Evolutionary conservation across 306 rosid genomes (phyloP).

Genomic region (Acacia acuminata): DNA sequence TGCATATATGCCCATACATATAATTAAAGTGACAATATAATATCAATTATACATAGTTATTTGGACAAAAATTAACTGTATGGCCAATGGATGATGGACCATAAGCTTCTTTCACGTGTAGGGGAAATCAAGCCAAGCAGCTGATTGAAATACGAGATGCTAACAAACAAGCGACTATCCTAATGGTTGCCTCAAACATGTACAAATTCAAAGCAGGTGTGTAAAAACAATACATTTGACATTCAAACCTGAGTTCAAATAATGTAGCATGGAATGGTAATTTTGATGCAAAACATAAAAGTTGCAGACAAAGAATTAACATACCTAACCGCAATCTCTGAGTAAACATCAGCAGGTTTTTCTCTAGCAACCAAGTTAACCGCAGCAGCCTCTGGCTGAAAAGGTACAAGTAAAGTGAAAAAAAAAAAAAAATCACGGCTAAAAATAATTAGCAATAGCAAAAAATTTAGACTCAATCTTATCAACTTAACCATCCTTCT

Average conservation of each 20-base stretch:
- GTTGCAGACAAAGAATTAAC: constrained; percentile 4
- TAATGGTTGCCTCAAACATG: constrained; percentile 1
- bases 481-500: not conserved
- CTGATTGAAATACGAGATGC: not conserved
- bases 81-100: constrained; percentile 3
- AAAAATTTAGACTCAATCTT: constrained; percentile 4
- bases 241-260: not conserved
- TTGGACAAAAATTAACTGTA: constrained; percentile 18
- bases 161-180: not conserved
- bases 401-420: constrained; percentile 24
- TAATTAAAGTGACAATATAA: not conserved
- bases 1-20: constrained; percentile 32
- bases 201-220: constrained; percentile 20
- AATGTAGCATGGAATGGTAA: constrained; percentile 6
- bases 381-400: constrained; percentile 88
- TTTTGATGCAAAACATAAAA: not conserved
- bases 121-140: not conserved
- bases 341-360: constrained; percentile 82
- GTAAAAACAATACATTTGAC: not conserved
- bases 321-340: constrained; percentile 85
- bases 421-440: not conserved
- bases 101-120: constrained; percentile 2
- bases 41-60: constrained; percentile 1
- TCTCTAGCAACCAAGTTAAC: constrained; percentile 80
- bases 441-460: constrained; percentile 24